Base-by-base conservation (phyloP, 2,329 filamentous ascomycete genomes). In the Bipolaris zeicola region DNA sequence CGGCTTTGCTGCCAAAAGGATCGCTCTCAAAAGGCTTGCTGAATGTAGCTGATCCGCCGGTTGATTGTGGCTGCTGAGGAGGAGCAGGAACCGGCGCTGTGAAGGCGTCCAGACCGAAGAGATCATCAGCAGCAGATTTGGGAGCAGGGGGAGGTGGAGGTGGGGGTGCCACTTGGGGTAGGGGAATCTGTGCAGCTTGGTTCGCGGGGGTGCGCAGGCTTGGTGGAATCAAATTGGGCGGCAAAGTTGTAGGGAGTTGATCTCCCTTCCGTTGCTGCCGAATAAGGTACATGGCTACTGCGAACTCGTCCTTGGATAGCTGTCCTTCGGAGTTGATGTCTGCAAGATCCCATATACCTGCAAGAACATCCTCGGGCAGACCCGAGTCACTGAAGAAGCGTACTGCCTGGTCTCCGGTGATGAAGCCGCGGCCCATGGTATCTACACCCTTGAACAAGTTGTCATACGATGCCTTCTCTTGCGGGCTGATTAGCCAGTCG, bases 261-360 rank as follows among this genome's bases (percentile, higher is more conserved):
- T 88, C 86, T 55, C 87, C 68, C 62, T 85, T 89, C 51, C 93
- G 85, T 74, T 97, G 93, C 74, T 96, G 91, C 59, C 93, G 87
- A 67, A 99, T 97, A 48, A 99, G 82, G 73, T 96, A 96, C 93
- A 99, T 97, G 50, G 95, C 94, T 44, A 99, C 92, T 0, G 95
- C 92, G 72, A 99, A 99, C 68, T 96, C 93, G 65, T 99, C 95
- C 66, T 86, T 87, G 44, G 85, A 92, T 54, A 99, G 81, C 55
- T 89, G 88, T 10, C 95, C 95, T 65, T 93, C 90, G 6, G 92
- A 95, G 70, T 91, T 92, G 76, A 97, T 92, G 77, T 99, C 95
- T 13, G 95, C 89, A 28, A 99, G 85, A 74, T 99, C 95, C 95
- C 95, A 99, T 62, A 99, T 96, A 68, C 96, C 91, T 28, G 95